Evolutionary conservation across 331 rosid species (phyloP), one percentile per base, ranked within the genome.

Genomic region (Rhamnella rubrinervis): DNA sequence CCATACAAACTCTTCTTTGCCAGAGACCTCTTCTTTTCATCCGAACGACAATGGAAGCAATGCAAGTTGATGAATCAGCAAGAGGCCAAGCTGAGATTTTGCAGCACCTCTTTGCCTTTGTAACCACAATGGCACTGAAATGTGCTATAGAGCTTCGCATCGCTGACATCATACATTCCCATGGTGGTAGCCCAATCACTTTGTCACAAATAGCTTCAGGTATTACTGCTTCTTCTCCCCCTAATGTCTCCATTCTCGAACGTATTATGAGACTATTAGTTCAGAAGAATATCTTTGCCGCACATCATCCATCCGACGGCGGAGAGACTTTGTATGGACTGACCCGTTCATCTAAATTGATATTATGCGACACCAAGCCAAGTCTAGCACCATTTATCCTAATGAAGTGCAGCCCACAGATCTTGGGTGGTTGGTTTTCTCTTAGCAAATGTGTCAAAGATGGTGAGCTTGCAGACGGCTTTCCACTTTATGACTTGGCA

Each of bases 81-180:
- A 11, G 18, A 49, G 55, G 18, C 18, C 55, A 9, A 18, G 55
- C 4, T 12, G 55, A 49, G 15, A 11, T 49, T 49, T 49, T 14
- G 53, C 14, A 67, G 76, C 62, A 61, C 52, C 14, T 66, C 16
- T 65, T 59, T 23, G 67, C 72, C 2, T 74, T 66, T 11, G 67
- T 15, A 2, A 66, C 66, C 20, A 18, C 49, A 23, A 66, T 60
- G 70, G 50, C 23, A 1, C 1, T 74, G 10, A 74, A 74, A 50
- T 66, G 67, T 37, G 72, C 67, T 10, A 21, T 74, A 5, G 55
- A 66, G n/a, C 67, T 74, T 35, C 59, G 44, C 46, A 57, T 74
- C 2, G 44, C 16, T 7, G 73, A 69, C 65, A 69, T 69, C 28
- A 69, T 69, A 56, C 26, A 58, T 44, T 69, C 73, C 41, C n/a